Evolutionary conservation across 2,329 filamentous ascomycete species (phyloP).

Genomic region (Albifimbria verrucaria): DNA sequence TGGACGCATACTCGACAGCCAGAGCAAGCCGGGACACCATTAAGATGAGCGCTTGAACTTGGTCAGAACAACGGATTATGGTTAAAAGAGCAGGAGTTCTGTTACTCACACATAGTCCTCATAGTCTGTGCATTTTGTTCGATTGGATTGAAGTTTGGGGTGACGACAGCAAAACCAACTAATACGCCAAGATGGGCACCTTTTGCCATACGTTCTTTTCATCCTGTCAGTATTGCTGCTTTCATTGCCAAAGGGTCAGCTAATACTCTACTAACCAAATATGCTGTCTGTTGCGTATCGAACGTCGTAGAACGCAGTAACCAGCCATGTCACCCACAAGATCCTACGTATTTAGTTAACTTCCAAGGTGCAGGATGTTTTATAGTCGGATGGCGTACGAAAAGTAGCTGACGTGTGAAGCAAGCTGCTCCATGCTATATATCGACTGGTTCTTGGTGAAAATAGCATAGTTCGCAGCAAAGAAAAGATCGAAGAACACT

Average conservation of each 20-base stretch:
- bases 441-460: conserved; percentile 39
- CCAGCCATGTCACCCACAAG: conserved; percentile 67
- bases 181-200: conserved; percentile 61
- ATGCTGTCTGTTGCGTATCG: conserved; percentile 63
- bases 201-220: conserved; percentile 49
- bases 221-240: background rate
- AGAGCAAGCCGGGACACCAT: conserved; percentile 51
- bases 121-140: conserved; percentile 35
- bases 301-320: conserved; percentile 62
- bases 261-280: conserved; percentile 38
- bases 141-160: conserved; percentile 39
- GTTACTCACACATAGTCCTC: conserved; percentile 34
- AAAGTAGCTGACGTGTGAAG: conserved; percentile 33
- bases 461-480: conserved; percentile 60
- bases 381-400: conserved; percentile 14
- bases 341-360: conserved; percentile 34
- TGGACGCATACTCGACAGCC: conserved; percentile 49
- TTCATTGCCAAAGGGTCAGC: background rate
- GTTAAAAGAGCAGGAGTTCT: background rate
- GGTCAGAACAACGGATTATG: background rate
- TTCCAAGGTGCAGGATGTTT: rapidly evolving
- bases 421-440: conserved; percentile 27
- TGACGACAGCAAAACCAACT: conserved; percentile 62
- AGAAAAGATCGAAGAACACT: conserved; percentile 37
- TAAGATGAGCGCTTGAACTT: conserved; percentile 37